Conservation (phyloP, 2,329 filamentous ascomycete species). For the Diaporthe vaccinii region DNA sequence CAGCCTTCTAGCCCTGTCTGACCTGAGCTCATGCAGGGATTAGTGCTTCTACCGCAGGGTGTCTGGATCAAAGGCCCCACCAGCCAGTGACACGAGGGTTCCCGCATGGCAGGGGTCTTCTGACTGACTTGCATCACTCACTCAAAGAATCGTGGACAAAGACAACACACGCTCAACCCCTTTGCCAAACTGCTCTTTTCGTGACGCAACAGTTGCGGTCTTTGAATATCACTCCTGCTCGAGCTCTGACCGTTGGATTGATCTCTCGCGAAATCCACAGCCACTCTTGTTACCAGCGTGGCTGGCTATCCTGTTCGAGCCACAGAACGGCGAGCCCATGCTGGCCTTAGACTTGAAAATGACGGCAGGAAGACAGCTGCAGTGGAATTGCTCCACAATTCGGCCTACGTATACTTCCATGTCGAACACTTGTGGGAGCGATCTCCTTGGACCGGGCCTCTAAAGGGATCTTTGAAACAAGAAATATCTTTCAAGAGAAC, state of each 20-base stretch:
- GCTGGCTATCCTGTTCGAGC: not conserved
- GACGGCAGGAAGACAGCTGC: not conserved
- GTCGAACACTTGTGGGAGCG: not conserved
- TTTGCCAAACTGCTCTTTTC: not conserved
- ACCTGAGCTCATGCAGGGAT: slow-evolving; percentile 33
- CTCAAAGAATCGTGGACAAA: slow-evolving; percentile 9
- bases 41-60: not conserved
- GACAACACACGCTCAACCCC: slow-evolving; percentile 6
- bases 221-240: not conserved
- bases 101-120: not conserved
- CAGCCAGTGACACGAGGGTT: slow-evolving; percentile 23
- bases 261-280: too few species aligned
- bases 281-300: not conserved
- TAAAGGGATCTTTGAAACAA: not conserved
- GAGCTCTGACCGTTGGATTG: not conserved
- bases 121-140: slow-evolving; percentile 2
- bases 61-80: not conserved
- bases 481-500: not conserved
- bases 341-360: not conserved
- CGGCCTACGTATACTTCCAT: not conserved
- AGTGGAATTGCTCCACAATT: not conserved
- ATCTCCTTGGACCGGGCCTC: not conserved
- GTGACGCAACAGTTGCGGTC: not conserved
- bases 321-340: not conserved
- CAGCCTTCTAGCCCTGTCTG: slow-evolving; percentile 18